Conservation (phyloP, 1,284 basidiomycete genomes). For the Ceratobasidium theobromae region DNA sequence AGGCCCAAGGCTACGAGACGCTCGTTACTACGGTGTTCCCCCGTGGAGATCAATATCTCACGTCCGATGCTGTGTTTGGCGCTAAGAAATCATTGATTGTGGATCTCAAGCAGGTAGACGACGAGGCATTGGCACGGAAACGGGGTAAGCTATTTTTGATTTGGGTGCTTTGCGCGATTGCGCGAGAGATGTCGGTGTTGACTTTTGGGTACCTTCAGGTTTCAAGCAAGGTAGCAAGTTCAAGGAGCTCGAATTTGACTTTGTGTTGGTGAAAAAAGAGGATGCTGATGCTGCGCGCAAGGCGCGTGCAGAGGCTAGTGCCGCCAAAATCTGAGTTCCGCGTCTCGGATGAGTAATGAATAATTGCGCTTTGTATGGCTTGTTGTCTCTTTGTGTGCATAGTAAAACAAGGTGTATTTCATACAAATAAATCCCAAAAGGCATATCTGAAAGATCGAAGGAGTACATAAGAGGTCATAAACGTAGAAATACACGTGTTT, state of each 20-base stretch:
- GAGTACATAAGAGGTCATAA: too few relatives aligned
- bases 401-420: conserved; percentile 8
- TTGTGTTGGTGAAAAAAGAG: conserved; percentile 59
- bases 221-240: conserved; percentile 63
- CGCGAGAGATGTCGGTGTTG: conserved; percentile 58
- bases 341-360: background rate
- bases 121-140: conserved; percentile 64
- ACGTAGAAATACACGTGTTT: background rate
- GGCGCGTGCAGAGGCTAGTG: conserved; percentile 38
- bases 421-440: background rate
- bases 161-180: conserved; percentile 46
- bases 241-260: conserved; percentile 60
- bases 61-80: conserved; percentile 76
- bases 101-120: conserved; percentile 38
- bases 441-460: background rate
- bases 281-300: conserved; percentile 46
- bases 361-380: too few relatives aligned
- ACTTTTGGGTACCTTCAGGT: too few relatives aligned
- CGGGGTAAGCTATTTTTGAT: conserved; percentile 56
- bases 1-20: conserved; percentile 66
- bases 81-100: conserved; percentile 65
- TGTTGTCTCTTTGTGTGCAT: background rate
- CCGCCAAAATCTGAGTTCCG: conserved; percentile 1
- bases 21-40: conserved; percentile 77
- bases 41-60: conserved; percentile 64